phyloP scores from a whole-genome alignment of 2,329 filamentous ascomycete species.

The Arthrobotrys musiformis region DNA sequence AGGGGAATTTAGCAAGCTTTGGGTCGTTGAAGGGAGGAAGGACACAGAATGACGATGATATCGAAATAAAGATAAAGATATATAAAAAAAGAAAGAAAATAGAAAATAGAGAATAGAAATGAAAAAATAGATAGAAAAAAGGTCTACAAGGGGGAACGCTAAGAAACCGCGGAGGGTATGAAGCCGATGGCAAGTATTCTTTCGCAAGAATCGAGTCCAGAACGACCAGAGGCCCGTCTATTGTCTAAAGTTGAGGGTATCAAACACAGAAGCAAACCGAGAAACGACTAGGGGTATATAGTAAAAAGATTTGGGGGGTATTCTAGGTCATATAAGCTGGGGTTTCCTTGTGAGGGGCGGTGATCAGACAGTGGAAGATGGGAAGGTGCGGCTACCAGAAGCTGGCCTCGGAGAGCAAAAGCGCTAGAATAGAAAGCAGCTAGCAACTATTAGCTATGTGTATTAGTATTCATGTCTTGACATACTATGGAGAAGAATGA shows the following conservation, averaged over 20 bases:
- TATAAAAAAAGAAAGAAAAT: too few species aligned
- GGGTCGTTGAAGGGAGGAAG: not conserved
- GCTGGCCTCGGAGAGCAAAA: conserved; percentile 31
- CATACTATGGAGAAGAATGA: not conserved
- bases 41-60: too few species aligned
- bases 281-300: conserved; percentile 1
- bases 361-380: conserved; percentile 5
- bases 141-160: conserved; percentile 1
- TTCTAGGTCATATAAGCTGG: conserved; percentile 18
- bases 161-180: not conserved
- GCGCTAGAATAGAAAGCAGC: conserved; percentile 25
- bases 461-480: conserved; percentile 18
- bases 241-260: conserved; percentile 48
- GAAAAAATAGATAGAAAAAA: conserved; percentile 10
- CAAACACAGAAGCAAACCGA: conserved; percentile 34
- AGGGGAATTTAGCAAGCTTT: not conserved
- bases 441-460: conserved; percentile 15
- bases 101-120: not conserved
- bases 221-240: conserved; percentile 38
- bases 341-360: conserved; percentile 3
- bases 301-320: not conserved
- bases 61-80: too few species aligned
- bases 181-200: not conserved
- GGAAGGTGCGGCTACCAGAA: conserved; percentile 34
- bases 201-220: conserved; percentile 12